Conservation (phyloP, 352 stramenopile genomes). For the Globisporangium takayamanum region DNA sequence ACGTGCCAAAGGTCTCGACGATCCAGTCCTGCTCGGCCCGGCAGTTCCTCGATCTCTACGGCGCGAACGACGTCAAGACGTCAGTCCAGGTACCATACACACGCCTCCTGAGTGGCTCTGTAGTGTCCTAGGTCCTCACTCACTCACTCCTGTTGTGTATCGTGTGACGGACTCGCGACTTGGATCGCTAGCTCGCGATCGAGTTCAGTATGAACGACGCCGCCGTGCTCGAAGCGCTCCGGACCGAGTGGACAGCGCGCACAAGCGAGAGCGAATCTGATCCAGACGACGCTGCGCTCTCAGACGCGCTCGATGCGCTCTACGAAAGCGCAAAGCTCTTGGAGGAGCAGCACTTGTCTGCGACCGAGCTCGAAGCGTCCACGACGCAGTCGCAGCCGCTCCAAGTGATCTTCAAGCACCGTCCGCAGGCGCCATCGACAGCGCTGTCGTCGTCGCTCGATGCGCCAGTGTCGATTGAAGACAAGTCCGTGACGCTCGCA, state of each 20-base stretch:
- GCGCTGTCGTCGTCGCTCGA: conserved; percentile 2
- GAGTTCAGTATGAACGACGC: conserved; percentile 70
- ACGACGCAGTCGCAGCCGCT: conserved; percentile 34
- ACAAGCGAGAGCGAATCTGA: conserved; percentile 7
- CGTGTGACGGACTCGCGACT: not conserved
- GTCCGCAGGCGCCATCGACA: conserved; percentile 37
- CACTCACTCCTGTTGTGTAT: not conserved
- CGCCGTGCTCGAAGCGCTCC: conserved; percentile 38
- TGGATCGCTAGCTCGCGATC: conserved; percentile 50
- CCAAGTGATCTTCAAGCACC: conserved; percentile 84
- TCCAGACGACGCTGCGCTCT: conserved; percentile 29
- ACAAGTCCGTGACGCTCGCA: conserved; percentile 36
- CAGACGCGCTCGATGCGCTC: conserved; percentile 39
- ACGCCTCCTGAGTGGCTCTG: no score
- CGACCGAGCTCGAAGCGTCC: conserved; percentile 29
- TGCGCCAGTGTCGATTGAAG: conserved; percentile 7
- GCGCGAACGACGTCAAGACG: conserved; percentile 44
- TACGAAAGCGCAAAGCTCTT: conserved; percentile 37
- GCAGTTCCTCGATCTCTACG: conserved; percentile 74
- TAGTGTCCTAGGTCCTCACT: not conserved
- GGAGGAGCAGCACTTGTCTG: conserved; percentile 31
- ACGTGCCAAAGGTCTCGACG: conserved; percentile 62
- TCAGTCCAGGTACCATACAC: conserved; percentile 45
- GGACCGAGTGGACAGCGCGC: conserved; percentile 41
- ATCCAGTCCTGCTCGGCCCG: conserved; percentile 64